Evolutionary conservation across 768 basidiomycete genomes (phyloP).

Genomic region (Boletus pseudo-olivaceus): DNA sequence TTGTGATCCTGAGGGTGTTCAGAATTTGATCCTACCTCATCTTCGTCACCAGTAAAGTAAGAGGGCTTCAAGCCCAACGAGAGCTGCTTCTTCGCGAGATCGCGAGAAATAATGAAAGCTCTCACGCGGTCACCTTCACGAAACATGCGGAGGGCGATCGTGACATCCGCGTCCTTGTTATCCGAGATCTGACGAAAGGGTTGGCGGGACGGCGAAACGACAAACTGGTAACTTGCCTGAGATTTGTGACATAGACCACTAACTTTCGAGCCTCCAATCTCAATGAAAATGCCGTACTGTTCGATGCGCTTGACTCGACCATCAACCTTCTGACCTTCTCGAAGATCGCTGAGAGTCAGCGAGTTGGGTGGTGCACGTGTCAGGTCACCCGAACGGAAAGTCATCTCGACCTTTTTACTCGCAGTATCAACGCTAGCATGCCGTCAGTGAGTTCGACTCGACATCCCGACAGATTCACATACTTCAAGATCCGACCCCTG

Average conservation of each 20-base stretch:
- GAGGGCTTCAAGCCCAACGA: slow-evolving; percentile 85
- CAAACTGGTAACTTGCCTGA: slow-evolving; percentile 49
- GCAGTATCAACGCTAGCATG: slow-evolving; percentile 61
- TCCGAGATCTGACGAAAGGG: slow-evolving; percentile 68
- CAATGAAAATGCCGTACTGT: slow-evolving; percentile 89
- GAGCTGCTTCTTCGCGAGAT: slow-evolving; percentile 76
- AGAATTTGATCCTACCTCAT: slow-evolving; percentile 32
- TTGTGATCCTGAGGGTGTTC: slow-evolving; percentile 24
- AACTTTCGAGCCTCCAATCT: slow-evolving; percentile 79
- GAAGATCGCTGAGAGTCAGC: slow-evolving; percentile 53
- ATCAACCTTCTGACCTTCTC: slow-evolving; percentile 75
- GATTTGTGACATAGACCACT: slow-evolving; percentile 94
- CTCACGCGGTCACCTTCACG: slow-evolving; percentile 84
- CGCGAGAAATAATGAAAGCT: slow-evolving; percentile 68
- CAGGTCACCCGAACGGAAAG: slow-evolving; percentile 69
- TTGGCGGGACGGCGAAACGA: background rate
- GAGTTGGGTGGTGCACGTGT: slow-evolving; percentile 36
- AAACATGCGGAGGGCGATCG: slow-evolving; percentile 75
- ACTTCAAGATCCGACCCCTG: slow-evolving; percentile 82
- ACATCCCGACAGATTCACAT: slow-evolving; percentile 11
- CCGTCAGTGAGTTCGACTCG: slow-evolving; percentile 5
- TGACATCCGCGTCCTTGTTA: slow-evolving; percentile 75
- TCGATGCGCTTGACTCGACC: slow-evolving; percentile 80
- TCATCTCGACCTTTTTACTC: slow-evolving; percentile 84
- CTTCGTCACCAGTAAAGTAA: slow-evolving; percentile 67